A percentile compares a stretch with the other conserved stretches of the same genome.
Evolutionary conservation across 306 rosid genomes (phyloP).

Genomic region (Acacia crassicarpa): DNA sequence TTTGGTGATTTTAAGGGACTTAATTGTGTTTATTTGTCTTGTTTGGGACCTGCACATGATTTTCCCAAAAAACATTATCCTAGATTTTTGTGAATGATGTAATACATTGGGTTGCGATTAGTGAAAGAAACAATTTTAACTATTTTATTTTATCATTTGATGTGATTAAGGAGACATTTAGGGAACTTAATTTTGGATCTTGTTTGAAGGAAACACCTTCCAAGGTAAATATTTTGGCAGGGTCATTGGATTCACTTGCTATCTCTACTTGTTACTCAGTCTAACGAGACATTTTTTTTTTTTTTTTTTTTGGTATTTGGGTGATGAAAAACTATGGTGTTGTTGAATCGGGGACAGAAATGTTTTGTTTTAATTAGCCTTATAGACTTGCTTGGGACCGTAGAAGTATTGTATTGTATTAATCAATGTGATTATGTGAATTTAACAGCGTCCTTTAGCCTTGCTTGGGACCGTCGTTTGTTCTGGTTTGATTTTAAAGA

Average conservation of each 20-base stretch:
- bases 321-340: not conserved
- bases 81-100: not conserved
- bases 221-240: not conserved
- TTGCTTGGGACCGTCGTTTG: not conserved
- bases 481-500: not conserved
- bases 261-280: not conserved
- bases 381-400: no score
- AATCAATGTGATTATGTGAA: no score
- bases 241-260: not conserved
- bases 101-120: not conserved
- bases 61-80: no score
- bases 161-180: not conserved
- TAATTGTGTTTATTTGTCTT: no score
- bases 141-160: not conserved
- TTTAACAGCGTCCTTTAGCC: no score
- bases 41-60: no score
- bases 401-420: no score
- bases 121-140: no score
- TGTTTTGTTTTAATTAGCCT: not conserved
- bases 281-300: rapidly evolving
- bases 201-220: not conserved
- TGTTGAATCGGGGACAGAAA: not conserved
- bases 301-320: no score
- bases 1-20: no score
- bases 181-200: not conserved